Evolutionary conservation across 345 rosid species (phyloP), one percentile per base, ranked within the genome.

Genomic region (Salix suchowensis): DNA sequence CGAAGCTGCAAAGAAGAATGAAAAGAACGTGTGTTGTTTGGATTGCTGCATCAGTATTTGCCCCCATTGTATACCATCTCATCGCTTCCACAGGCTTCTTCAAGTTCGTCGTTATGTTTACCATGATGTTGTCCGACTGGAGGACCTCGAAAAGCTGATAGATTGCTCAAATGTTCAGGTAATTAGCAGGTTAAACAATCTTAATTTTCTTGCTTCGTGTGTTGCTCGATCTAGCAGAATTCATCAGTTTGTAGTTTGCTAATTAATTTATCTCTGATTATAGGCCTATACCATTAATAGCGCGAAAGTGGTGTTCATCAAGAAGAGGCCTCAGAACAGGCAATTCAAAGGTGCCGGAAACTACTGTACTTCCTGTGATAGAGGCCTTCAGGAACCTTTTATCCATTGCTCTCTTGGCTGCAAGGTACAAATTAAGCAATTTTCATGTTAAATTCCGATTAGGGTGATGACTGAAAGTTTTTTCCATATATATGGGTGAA

Each of bases 131-230:
- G 99, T 96, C 73, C 77, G 99, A 79, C 82, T 96, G 78, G 98
- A 96, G 77, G 99, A 96, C 85, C 92, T 96, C 30, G 85, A 90
- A 72, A 96, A 87, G 82, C 96, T 96, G 52, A 86, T 96, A 11
- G 99, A 96, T 82, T 93, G 99, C 90, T 85, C 99, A 13, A 91
- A 85, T 70, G 99, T 96, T 84, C 99, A 96, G 92, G 98, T 36
- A 36, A 36, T 90, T 8, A 37, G 64, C 42, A 37, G 36, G 14
- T 55, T 6, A 37, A 8, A 26, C 60, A 19, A 18, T 58, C 55
- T 68, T 36, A 2, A 54, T 70, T 14, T 50, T 60, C 14, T 42
- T 3, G 30, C 34, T n/a, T 70, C 23, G 4, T 5, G 9, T 30
- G 42, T 55, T 60, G 2, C 68, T n/a, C 36, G 36, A 34, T 34